Percentiles rank a stretch among this genome's conserved stretches.
These are phyloP conservation scores for Trichoderma breve DNA, from an alignment of 2,329 filamentous ascomycete genomes.

Conservation along the genomic window DNA sequence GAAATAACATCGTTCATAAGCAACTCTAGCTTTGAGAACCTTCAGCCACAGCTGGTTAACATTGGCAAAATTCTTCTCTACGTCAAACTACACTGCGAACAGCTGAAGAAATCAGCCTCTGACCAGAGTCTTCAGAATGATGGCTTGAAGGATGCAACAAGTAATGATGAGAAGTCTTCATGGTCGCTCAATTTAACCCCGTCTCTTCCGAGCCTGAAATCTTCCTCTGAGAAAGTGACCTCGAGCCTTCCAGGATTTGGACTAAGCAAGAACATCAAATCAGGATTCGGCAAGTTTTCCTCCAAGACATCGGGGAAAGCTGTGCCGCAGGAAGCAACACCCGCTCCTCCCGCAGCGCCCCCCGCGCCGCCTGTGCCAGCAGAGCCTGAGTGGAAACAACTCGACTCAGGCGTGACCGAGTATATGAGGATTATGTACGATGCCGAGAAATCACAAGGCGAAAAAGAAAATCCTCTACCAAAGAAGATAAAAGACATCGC, in stretches of 20 bases:
- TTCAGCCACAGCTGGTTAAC: background rate
- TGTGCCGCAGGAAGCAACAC: background rate
- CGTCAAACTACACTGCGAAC: background rate
- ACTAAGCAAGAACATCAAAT: background rate
- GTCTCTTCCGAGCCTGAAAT: background rate
- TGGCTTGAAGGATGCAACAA: background rate
- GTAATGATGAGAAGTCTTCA: background rate
- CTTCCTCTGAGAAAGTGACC: background rate
- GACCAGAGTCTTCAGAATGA: background rate
- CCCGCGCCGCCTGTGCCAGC: background rate
- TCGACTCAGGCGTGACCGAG: background rate
- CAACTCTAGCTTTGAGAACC: background rate
- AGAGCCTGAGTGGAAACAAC: background rate
- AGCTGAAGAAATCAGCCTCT: background rate
- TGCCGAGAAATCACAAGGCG: background rate
- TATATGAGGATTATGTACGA: background rate
- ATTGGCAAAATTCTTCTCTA: background rate
- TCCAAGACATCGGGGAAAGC: background rate
- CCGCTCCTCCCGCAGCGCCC: background rate
- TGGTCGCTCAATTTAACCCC: background rate
- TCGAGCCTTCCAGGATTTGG: background rate
- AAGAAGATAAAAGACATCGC: background rate
- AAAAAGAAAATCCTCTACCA: background rate
- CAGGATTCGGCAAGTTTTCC: background rate
- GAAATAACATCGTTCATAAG: background rate